Evolutionary conservation across 2,329 filamentous ascomycete genomes (phyloP).

Genomic region (Colletotrichum tamarilloi): DNA sequence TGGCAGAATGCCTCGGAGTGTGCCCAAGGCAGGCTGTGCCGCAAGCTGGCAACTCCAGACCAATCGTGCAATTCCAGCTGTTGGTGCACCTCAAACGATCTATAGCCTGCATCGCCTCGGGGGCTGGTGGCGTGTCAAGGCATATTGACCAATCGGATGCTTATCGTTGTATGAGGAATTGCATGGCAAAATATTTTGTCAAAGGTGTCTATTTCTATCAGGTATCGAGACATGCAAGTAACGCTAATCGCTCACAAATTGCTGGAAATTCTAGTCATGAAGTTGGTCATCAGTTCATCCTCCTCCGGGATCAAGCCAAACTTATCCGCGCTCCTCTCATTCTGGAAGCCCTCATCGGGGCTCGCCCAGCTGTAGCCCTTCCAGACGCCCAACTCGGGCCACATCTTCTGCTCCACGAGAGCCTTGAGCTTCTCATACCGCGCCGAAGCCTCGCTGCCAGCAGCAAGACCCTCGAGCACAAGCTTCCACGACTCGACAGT

Average conservation of each 20-base stretch:
- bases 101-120: no score
- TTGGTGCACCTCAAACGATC: background rate
- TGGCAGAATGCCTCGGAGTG: background rate
- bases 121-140: no score
- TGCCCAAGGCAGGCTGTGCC: background rate
- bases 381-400: conserved; percentile 69
- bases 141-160: no score
- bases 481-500: conserved; percentile 69
- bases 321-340: conserved; percentile 42
- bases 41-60: background rate
- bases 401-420: conserved; percentile 57
- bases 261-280: conserved; percentile 13
- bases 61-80: background rate
- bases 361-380: conserved; percentile 74
- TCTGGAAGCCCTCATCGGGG: conserved; percentile 59
- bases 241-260: conserved; percentile 9
- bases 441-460: conserved; percentile 44
- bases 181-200: no score
- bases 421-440: conserved; percentile 46
- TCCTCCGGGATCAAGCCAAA: conserved; percentile 22
- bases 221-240: background rate
- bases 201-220: background rate
- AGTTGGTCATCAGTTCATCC: conserved; percentile 25
- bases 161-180: no score
- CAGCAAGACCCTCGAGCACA: conserved; percentile 56